These are phyloP conservation scores for Solanum medicagineum DNA, from an alignment of 257 asterid genomes.

Conservation along the genomic window DNA sequence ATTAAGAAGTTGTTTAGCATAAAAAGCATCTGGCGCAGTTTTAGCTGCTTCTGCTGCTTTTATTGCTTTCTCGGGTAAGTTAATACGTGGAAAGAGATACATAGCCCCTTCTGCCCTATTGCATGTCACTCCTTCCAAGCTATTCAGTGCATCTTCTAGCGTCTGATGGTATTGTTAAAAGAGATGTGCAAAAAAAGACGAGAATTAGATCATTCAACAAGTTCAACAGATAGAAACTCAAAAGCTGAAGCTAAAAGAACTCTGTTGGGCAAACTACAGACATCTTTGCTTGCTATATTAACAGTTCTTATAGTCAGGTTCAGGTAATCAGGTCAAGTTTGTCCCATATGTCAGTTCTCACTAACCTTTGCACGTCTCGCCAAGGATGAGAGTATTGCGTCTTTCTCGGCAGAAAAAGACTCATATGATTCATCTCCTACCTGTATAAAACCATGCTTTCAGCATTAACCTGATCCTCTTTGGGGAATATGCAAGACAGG, in stretches of 20 bases:
- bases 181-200: not conserved
- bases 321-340: not conserved
- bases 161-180: constrained; percentile 25
- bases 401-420: constrained; percentile 69
- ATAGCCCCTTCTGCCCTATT: constrained; percentile 97
- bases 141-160: constrained; percentile 79
- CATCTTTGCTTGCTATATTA: not conserved
- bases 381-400: constrained; percentile 72
- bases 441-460: constrained; percentile 21
- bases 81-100: constrained; percentile 80
- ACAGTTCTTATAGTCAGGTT: not conserved
- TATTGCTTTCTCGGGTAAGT: constrained; percentile 69
- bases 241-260: not conserved
- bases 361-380: constrained; percentile 91
- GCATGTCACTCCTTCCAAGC: constrained; percentile 88
- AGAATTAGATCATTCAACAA: not conserved
- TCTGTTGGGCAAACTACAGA: not conserved
- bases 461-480: not conserved
- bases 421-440: constrained; percentile 91
- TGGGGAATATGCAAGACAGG: not conserved
- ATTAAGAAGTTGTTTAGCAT: constrained; percentile 60
- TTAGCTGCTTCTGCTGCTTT: constrained; percentile 72
- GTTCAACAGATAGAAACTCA: not conserved
- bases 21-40: constrained; percentile 64
- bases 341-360: not conserved